These are phyloP conservation scores for Mycena metata DNA, from an alignment of 768 basidiomycete species.

Conservation along the genomic window DNA sequence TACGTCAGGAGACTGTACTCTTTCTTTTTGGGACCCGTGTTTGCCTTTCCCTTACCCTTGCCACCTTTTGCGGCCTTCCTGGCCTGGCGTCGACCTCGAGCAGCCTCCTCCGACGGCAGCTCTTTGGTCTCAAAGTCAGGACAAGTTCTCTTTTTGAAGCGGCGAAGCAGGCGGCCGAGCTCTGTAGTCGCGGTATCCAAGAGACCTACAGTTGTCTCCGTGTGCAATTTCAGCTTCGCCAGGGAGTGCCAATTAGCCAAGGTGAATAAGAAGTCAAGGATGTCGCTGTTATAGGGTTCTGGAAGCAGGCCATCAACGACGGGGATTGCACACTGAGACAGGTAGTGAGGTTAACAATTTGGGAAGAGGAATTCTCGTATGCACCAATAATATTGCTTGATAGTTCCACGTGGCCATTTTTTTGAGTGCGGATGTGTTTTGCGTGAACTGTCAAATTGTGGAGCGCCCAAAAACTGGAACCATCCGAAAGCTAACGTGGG, in stretches of 20 bases:
- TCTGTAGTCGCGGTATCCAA: conserved; percentile 43
- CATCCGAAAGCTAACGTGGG: not conserved
- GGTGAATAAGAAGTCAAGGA: conserved; percentile 52
- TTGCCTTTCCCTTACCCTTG: conserved; percentile 13
- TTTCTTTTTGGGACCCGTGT: conserved; percentile 30
- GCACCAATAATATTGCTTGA: conserved; percentile 32
- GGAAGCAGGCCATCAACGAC: conserved; percentile 53
- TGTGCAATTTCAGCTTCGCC: conserved; percentile 58
- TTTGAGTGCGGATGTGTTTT: not conserved
- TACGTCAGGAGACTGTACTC: conserved; percentile 49
- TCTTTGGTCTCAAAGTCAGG: conserved; percentile 46
- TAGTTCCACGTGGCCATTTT: conserved; percentile 1
- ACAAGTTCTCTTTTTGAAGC: conserved; percentile 47
- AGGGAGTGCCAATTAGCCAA: conserved; percentile 54
- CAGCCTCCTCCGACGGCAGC: conserved; percentile 53
- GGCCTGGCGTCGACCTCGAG: conserved; percentile 40
- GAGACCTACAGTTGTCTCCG: no score
- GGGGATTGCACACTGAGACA: conserved; percentile 51
- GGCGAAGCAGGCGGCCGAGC: conserved; percentile 48
- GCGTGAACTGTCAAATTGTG: not conserved
- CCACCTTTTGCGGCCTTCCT: conserved; percentile 12
- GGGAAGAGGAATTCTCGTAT: not conserved
- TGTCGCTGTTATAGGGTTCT: conserved; percentile 40
- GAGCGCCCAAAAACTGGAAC: not conserved
- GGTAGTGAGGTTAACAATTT: not conserved